Evolutionary conservation across 495 filamentous ascomycete species (phyloP).

Genomic region (Penicillium ucsense): DNA sequence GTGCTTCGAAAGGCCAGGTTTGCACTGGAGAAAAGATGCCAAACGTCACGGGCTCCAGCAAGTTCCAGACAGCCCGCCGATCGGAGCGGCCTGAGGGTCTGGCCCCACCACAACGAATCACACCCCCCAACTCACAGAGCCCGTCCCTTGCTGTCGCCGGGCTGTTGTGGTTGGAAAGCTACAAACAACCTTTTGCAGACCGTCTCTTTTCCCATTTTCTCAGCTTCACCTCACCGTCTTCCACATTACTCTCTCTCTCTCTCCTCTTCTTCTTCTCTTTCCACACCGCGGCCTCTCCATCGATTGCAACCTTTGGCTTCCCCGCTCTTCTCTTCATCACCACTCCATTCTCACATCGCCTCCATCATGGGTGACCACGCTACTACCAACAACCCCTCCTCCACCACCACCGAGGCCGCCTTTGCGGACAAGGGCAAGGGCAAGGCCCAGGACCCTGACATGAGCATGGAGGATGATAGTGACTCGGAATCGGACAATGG

Average conservation of each 20-base stretch:
- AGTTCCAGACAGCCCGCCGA: too few relatives aligned
- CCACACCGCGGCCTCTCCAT: too few relatives aligned
- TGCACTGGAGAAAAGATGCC: too few relatives aligned
- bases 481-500: conserved; percentile 57
- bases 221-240: too few relatives aligned
- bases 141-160: conserved; percentile 19
- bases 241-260: conserved; percentile 1
- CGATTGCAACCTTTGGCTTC: not conserved
- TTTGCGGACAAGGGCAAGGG: conserved; percentile 50
- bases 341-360: conserved; percentile 1
- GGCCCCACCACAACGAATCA: conserved; percentile 11
- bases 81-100: conserved; percentile 8
- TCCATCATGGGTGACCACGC: conserved; percentile 33
- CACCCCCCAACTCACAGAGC: conserved; percentile 6
- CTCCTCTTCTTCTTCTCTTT: conserved; percentile 1
- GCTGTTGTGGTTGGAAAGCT: conserved; percentile 20
- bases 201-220: conserved; percentile 11
- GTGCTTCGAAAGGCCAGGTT: too few relatives aligned
- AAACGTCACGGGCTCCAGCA: too few relatives aligned
- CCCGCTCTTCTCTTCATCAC: not conserved
- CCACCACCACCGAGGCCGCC: conserved; percentile 22
- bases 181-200: conserved; percentile 16
- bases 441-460: conserved; percentile 47
- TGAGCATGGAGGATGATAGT: conserved; percentile 57
- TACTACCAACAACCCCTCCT: conserved; percentile 23